Evolutionary conservation across 805 yeast genomes (phyloP).

Genomic region (Candida tibetensis): DNA sequence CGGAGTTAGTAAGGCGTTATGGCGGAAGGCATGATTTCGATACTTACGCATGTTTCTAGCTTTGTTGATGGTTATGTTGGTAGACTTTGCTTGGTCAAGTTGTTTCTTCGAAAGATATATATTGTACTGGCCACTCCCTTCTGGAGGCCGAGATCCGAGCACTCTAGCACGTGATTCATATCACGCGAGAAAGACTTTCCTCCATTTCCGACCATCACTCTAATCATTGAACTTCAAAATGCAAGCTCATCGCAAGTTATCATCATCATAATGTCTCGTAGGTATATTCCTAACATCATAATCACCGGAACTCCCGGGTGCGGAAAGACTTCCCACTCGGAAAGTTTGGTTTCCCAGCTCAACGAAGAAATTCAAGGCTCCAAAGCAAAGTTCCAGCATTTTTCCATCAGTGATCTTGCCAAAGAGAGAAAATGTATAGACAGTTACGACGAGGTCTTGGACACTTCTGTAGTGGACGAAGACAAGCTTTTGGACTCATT

Average conservation of each 20-base stretch:
- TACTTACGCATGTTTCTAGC: too few relatives aligned
- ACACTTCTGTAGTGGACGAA: conserved; percentile 88
- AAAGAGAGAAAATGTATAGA: conserved; percentile 72
- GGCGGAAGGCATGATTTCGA: too few relatives aligned
- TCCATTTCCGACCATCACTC: too few relatives aligned
- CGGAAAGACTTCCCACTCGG: conserved; percentile 79
- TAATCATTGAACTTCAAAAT: too few relatives aligned
- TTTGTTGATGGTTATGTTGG: too few relatives aligned
- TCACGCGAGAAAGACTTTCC: neutral
- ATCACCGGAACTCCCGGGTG: conserved; percentile 96
- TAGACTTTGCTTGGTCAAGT: too few relatives aligned
- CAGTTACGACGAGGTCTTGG: conserved; percentile 82
- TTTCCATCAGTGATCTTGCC: conserved; percentile 79
- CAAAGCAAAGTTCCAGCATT: conserved; percentile 39
- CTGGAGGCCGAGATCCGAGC: neutral
- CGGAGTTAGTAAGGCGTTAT: neutral
- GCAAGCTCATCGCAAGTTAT: too few relatives aligned
- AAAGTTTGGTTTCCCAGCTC: conserved; percentile 50
- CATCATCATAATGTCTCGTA: conserved; percentile 28
- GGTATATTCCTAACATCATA: conserved; percentile 66
- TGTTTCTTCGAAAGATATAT: neutral
- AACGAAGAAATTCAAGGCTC: conserved; percentile 29
- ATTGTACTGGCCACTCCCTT: neutral
- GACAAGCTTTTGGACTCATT: conserved; percentile 79
- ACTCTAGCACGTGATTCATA: conserved; percentile 3